Conservation (phyloP, 1,139 yeast species). For the Meyerozyma guilliermondii region DNA sequence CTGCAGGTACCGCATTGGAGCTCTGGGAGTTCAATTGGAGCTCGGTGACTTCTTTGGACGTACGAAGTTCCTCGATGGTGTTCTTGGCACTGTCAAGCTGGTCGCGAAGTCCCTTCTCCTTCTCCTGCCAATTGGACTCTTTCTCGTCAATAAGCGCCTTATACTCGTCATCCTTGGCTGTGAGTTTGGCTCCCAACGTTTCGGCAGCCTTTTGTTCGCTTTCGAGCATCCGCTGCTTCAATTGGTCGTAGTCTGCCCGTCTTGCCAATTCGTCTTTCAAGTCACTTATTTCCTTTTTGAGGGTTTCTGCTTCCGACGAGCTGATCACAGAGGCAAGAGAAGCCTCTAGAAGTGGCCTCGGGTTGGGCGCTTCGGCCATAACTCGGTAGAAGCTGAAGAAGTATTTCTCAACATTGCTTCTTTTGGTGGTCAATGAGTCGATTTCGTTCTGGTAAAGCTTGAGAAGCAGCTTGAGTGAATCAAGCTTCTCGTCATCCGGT, state of each 20-base stretch:
- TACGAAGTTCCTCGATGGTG: conserved; percentile 50
- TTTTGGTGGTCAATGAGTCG: conserved; percentile 73
- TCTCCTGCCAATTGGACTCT: conserved; percentile 53
- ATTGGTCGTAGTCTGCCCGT: conserved; percentile 73
- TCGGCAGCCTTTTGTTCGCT: conserved; percentile 57
- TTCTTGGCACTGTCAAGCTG: conserved; percentile 44
- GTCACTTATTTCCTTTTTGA: conserved; percentile 49
- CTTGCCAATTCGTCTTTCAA: conserved; percentile 59
- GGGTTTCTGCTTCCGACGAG: conserved; percentile 47
- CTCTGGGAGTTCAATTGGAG: conserved; percentile 43
- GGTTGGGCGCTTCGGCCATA: conserved; percentile 91
- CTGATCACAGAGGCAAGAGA: conserved; percentile 65
- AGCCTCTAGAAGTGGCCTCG: conserved; percentile 71
- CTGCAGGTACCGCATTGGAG: conserved; percentile 8
- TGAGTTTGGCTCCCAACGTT: conserved; percentile 37
- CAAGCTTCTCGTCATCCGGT: conserved; percentile 59
- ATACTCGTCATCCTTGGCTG: conserved; percentile 62
- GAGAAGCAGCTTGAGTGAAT: conserved; percentile 59
- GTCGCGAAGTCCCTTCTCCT: conserved; percentile 40
- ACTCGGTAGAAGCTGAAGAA: conserved; percentile 72
- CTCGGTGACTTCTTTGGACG: conserved; percentile 51
- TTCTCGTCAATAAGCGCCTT: conserved; percentile 57
- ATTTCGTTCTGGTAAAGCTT: conserved; percentile 86
- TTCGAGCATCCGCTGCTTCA: conserved; percentile 56
- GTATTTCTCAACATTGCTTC: conserved; percentile 66